phyloP scores from a whole-genome alignment of 2,329 filamentous ascomycete species.

The Colletotrichum sp. region DNA sequence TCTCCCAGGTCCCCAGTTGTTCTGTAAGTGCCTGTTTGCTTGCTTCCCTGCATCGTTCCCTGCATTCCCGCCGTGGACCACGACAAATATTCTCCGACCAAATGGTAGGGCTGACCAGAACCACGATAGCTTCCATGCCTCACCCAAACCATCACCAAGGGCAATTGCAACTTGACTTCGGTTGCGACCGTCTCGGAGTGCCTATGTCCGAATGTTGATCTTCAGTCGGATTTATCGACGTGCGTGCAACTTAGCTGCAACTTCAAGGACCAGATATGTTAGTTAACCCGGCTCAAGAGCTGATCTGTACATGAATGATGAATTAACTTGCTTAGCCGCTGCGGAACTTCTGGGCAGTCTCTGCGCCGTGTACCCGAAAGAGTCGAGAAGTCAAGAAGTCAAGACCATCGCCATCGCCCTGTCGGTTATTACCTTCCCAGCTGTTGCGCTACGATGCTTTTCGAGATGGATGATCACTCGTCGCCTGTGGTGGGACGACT shows the following conservation, averaged over 20 bases:
- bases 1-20: background rate
- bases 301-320: background rate
- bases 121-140: slow-evolving; percentile 16
- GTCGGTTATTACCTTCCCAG: slow-evolving; percentile 14
- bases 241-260: slow-evolving; percentile 24
- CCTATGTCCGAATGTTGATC: slow-evolving; percentile 17
- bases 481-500: slow-evolving; percentile 25
- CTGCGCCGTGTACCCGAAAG: slow-evolving; percentile 23
- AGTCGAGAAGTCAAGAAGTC: slow-evolving; percentile 23
- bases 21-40: slow-evolving; percentile 2
- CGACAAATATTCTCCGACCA: background rate
- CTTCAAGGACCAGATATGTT: slow-evolving; percentile 21
- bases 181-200: slow-evolving; percentile 17
- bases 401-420: slow-evolving; percentile 29
- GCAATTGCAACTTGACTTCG: slow-evolving; percentile 20
- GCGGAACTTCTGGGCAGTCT: slow-evolving; percentile 2
- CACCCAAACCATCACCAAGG: background rate
- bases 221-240: slow-evolving; percentile 16
- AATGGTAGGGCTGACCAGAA: slow-evolving; percentile 2
- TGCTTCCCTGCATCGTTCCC: background rate
- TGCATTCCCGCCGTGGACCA: background rate
- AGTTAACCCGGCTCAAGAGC: background rate
- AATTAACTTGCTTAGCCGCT: background rate
- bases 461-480: slow-evolving; percentile 19
- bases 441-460: slow-evolving; percentile 22